Evolutionary conservation across 495 filamentous ascomycete species (phyloP).

Genomic region (Haplographium delicatum): DNA sequence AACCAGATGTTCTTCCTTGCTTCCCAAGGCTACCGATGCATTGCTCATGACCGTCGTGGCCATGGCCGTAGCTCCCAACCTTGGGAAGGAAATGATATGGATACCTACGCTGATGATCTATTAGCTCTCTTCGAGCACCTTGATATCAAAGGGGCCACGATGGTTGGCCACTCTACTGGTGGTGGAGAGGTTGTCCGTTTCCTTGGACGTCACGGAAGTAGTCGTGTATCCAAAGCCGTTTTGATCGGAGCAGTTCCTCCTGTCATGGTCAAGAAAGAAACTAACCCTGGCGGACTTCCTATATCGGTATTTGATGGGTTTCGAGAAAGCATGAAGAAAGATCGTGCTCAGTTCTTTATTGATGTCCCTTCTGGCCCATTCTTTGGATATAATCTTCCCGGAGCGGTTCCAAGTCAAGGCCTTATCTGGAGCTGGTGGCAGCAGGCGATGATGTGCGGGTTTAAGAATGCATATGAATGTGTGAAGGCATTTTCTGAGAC

Average conservation of each 20-base stretch:
- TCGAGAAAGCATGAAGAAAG: slow-evolving; percentile 29
- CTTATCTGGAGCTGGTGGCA: slow-evolving; percentile 37
- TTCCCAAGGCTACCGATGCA: slow-evolving; percentile 34
- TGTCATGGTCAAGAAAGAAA: slow-evolving; percentile 29
- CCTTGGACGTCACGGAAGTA: slow-evolving; percentile 31
- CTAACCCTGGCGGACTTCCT: slow-evolving; percentile 31
- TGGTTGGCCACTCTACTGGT: slow-evolving; percentile 39
- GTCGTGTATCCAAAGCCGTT: slow-evolving; percentile 33
- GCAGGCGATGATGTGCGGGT: slow-evolving; percentile 35
- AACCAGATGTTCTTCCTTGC: slow-evolving; percentile 36
- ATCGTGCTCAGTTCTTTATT: slow-evolving; percentile 36
- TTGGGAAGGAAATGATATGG: slow-evolving; percentile 36
- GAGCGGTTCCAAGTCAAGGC: slow-evolving; percentile 30
- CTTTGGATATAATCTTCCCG: slow-evolving; percentile 36
- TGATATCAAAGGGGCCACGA: slow-evolving; percentile 27
- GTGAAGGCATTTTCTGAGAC: slow-evolving; percentile 36
- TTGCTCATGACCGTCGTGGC: slow-evolving; percentile 38
- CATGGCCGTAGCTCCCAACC: slow-evolving; percentile 37
- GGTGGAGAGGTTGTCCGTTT: slow-evolving; percentile 37
- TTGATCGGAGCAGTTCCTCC: slow-evolving; percentile 36
- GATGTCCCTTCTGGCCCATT: slow-evolving; percentile 38
- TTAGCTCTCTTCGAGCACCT: slow-evolving; percentile 32
- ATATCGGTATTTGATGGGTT: slow-evolving; percentile 34
- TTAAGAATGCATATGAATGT: slow-evolving; percentile 34
- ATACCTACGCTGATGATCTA: slow-evolving; percentile 35